Percentiles rank a stretch among this genome's conserved stretches.
Conservation (phyloP, 78 protist genomes). For the Monosiga brevicollis region DNA sequence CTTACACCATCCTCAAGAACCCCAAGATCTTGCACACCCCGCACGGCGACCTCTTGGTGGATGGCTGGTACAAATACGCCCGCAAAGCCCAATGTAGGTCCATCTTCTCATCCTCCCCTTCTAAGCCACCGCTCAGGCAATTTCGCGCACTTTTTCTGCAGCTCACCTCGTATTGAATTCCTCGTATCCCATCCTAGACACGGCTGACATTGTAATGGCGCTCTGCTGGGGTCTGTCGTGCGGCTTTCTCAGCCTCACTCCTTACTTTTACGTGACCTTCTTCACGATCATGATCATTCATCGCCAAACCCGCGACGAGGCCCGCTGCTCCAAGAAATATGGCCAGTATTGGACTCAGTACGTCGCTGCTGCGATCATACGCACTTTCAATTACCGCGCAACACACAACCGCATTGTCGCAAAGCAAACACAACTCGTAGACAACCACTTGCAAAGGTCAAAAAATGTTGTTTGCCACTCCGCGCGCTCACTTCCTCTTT, state of each 20-base stretch:
- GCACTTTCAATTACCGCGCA: too few species aligned
- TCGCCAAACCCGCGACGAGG: slow-evolving; percentile 31
- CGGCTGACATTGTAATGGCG: slow-evolving; percentile 42
- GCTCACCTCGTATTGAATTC: too few species aligned
- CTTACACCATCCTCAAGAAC: slow-evolving; percentile 22
- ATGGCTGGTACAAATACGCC: slow-evolving; percentile 40
- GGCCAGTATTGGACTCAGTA: slow-evolving; percentile 41
- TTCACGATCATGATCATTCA: slow-evolving; percentile 34
- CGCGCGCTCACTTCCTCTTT: too few species aligned
- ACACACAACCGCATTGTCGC: too few species aligned
- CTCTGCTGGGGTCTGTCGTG: slow-evolving; percentile 46
- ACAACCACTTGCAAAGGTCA: too few species aligned
- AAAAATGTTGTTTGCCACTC: too few species aligned
- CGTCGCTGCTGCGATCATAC: not conserved
- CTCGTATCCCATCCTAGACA: too few species aligned
- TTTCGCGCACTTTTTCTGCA: too few species aligned
- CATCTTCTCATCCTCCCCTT: too few species aligned
- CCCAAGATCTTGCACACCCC: slow-evolving; percentile 28
- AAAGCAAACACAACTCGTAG: too few species aligned
- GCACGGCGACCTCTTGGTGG: slow-evolving; percentile 30
- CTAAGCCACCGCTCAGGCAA: too few species aligned
- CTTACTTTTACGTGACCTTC: slow-evolving; percentile 48
- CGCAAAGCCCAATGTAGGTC: slow-evolving; percentile 57
- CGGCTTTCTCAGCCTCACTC: slow-evolving; percentile 24
- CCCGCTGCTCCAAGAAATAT: slow-evolving; percentile 41